Evolutionary conservation across 139 green algal species (phyloP), one percentile per base, ranked within the genome.

Genomic region (Haematococcus sp.): DNA sequence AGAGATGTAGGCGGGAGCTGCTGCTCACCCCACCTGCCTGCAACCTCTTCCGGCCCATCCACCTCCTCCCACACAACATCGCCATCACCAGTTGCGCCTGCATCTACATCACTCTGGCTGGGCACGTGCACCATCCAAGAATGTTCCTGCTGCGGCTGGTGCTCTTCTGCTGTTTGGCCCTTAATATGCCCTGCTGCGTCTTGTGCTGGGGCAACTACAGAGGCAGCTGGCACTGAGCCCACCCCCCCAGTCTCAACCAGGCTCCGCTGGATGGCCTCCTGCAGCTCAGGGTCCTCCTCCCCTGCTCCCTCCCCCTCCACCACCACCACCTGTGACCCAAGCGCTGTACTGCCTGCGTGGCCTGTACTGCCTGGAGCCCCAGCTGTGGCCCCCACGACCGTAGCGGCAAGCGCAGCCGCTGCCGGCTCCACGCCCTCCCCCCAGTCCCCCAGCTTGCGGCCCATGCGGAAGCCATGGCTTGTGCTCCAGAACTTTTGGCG

Each of bases 361-460:
- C n/a, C 44, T 20, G 19, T 56, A 46, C 58, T 32, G 16, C 61
- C 69, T 68, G 35, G 55, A 76, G 19, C 56, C 78, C 11, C 73
- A 58, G 59, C 54, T 74, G 55, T 27, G 59, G 16, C 25, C 59
- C 32, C 65, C 43, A 80, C 55, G 22, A 70, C 70, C 9, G 58
- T 34, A 11, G 58, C 58, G 7, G 25, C 28, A 3, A 30, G 52
- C 43, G 58, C 30, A 9, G 32, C 28, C 44, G 63, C 35, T 11
- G 30, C 49, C 33, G 51, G 23, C 34, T 51, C 4, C 44, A n/a
- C 61, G 16, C 58, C 77, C 23, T 66, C 65, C 7, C 40, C 85
- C 93, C 93, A 98, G 32, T 95, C 86, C 2, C 70, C 89, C 52
- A 98, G 86, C 76, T 94, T 96, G n/a, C 93, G 81, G 0, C 93